Evolutionary conservation across 805 yeast species (phyloP).

Genomic region (Blastobotrys mokoenaii): DNA sequence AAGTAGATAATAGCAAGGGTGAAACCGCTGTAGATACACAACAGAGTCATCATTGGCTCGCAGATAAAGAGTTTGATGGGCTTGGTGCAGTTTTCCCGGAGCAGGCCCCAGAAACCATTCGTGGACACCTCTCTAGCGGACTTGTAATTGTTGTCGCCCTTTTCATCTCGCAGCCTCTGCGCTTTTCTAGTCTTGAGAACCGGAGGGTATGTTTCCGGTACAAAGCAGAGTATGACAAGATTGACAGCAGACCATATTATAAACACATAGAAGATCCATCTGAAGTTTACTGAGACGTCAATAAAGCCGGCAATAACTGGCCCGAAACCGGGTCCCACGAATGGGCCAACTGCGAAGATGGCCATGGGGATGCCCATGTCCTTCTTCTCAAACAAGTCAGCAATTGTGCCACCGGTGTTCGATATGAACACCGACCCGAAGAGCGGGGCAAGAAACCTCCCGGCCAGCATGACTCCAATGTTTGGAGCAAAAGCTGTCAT

Average conservation of each 20-base stretch:
- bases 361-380: slow-evolving; percentile 72
- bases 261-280: slow-evolving; percentile 63
- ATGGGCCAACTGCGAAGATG: slow-evolving; percentile 66
- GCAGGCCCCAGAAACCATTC: slow-evolving; percentile 33
- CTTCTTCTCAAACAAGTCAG: slow-evolving; percentile 65
- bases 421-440: slow-evolving; percentile 69
- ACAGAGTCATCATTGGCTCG: slow-evolving; percentile 50
- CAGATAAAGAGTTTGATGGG: slow-evolving; percentile 38
- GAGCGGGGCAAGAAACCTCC: slow-evolving; percentile 67
- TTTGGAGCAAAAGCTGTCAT: slow-evolving; percentile 37
- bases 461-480: slow-evolving; percentile 40
- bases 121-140: slow-evolving; percentile 44
- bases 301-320: slow-evolving; percentile 56
- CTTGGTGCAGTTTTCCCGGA: slow-evolving; percentile 47
- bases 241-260: slow-evolving; percentile 53
- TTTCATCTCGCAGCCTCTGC: slow-evolving; percentile 39
- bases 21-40: slow-evolving; percentile 50
- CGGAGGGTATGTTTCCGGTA: slow-evolving; percentile 74
- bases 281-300: slow-evolving; percentile 52
- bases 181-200: slow-evolving; percentile 66
- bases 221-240: slow-evolving; percentile 37
- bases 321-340: slow-evolving; percentile 68
- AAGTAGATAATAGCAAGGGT: slow-evolving; percentile 50
- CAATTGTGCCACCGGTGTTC: slow-evolving; percentile 75
- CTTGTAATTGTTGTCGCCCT: slow-evolving; percentile 32